Base-by-base conservation (phyloP, 1,139 yeast genomes). In the Hanseniaspora gamundiae region DNA sequence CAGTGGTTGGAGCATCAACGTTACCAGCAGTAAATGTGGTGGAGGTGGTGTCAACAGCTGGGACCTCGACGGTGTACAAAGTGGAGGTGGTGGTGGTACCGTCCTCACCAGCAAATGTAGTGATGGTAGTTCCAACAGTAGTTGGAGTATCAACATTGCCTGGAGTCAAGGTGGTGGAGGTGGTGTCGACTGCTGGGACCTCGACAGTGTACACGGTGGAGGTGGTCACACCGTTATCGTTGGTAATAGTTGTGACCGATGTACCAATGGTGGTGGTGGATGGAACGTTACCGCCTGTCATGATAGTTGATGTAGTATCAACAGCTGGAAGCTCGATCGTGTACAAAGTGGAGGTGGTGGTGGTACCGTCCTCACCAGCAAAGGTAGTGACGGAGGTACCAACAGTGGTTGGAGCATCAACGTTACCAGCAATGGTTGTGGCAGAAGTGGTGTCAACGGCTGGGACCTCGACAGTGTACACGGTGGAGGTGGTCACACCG, bases 181-280 rank as follows among this genome's bases (percentile, higher is more conserved):
- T 33, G 21, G 22, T 17, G 21, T 10, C 20, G n/a, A 17, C 36
- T 5, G 22, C 36, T 20, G 49, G 48, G 28, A 47, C 43, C 22
- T 45, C 48, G n/a, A 47, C 48, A 28, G 35, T 27, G 45, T 47
- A 47, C 11, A 42, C 33, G 28, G 46, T 44, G 30, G 47, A 42
- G 16, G 39, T 31, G 11, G 50, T 46, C 8, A 28, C 5, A 26
- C 40, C 40, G 20, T 38, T 22, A 4, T 14, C 30, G 14, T 31
- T 31, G 2, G 13, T n/a, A 26, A 38, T n/a, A 16, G 31, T 26
- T 4, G 40, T 38, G n/a, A 14, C 20, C 3, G 4, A 7, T 14
- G 40, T 38, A 16, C 30, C 17, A 16, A 24, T 9, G 24, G 40
- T 38, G 31, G 31, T 38, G 11, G 40, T 14, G 13, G 22, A 13